phyloP scores from a whole-genome alignment of 805 yeast species.

The Candida insectorum region DNA sequence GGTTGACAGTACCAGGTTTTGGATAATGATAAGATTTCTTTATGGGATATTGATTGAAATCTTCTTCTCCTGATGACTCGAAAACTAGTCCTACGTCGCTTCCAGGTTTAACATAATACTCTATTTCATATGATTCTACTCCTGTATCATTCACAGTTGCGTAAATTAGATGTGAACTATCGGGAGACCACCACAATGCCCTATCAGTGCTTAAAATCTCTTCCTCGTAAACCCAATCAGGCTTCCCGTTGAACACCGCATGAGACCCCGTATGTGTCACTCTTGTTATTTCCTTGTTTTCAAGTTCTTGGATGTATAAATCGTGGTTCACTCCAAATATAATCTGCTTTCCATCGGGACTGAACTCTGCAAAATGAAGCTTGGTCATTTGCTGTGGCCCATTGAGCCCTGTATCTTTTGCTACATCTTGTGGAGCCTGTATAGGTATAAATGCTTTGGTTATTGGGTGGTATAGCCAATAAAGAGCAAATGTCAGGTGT shows the following conservation, averaged over 20 bases:
- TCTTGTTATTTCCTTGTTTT: slow-evolving; percentile 15
- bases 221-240: slow-evolving; percentile 86
- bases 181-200: slow-evolving; percentile 73
- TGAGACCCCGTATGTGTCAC: slow-evolving; percentile 52
- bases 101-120: slow-evolving; percentile 42
- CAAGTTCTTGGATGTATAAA: slow-evolving; percentile 45
- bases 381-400: slow-evolving; percentile 16
- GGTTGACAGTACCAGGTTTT: slow-evolving; percentile 66
- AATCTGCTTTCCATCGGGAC: slow-evolving; percentile 56
- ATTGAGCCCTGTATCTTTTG: slow-evolving; percentile 7
- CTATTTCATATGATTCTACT: slow-evolving; percentile 52
- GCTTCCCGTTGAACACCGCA: slow-evolving; percentile 59
- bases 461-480: slow-evolving; percentile 32
- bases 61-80: slow-evolving; percentile 6
- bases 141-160: slow-evolving; percentile 57
- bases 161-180: slow-evolving; percentile 53
- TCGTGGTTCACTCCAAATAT: slow-evolving; percentile 57
- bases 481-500: slow-evolving; percentile 33
- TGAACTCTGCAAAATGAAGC: slow-evolving; percentile 55
- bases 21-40: slow-evolving; percentile 56
- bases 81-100: slow-evolving; percentile 12
- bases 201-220: slow-evolving; percentile 60
- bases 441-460: slow-evolving; percentile 28
- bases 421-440: slow-evolving; percentile 17
- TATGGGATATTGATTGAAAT: slow-evolving; percentile 44